Evolutionary conservation across 169 alveolate genomes (phyloP).

Genomic region (Ichthyophthirius multifiliis): DNA sequence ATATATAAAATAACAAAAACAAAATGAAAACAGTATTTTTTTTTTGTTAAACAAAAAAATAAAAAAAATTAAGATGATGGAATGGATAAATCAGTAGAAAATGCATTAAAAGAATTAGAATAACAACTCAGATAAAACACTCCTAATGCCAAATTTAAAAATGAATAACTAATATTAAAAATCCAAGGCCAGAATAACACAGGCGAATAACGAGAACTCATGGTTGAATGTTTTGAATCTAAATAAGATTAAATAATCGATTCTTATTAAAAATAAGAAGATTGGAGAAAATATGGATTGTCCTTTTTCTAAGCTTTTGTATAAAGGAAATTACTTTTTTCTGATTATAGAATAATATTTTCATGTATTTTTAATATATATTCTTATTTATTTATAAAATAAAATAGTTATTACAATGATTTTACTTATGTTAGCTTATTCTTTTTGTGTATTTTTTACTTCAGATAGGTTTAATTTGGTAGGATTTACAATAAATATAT

Average conservation of each 20-base stretch:
- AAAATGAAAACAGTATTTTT: no score
- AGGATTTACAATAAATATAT: background rate
- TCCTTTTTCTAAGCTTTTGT: background rate
- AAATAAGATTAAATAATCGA: background rate
- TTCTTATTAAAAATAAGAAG: background rate
- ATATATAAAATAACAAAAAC: background rate
- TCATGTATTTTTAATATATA: background rate
- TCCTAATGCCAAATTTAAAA: background rate
- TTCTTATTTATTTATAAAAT: background rate
- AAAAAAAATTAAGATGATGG: no score
- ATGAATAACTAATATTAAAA: background rate
- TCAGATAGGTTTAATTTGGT: background rate
- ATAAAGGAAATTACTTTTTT: background rate
- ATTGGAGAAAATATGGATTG: conserved; percentile 1
- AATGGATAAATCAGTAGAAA: conserved; percentile 1
- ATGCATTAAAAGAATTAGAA: background rate
- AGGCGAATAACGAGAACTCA: background rate
- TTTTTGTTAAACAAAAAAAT: no score
- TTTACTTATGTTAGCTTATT: background rate
- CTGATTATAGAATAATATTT: background rate
- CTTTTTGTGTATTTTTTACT: background rate
- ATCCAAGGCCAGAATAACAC: background rate
- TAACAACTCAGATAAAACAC: background rate
- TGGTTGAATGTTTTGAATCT: background rate
- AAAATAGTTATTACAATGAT: background rate